Base-by-base conservation (phyloP, 148 eudicot genomes). In the Talinum fruticosum region DNA sequence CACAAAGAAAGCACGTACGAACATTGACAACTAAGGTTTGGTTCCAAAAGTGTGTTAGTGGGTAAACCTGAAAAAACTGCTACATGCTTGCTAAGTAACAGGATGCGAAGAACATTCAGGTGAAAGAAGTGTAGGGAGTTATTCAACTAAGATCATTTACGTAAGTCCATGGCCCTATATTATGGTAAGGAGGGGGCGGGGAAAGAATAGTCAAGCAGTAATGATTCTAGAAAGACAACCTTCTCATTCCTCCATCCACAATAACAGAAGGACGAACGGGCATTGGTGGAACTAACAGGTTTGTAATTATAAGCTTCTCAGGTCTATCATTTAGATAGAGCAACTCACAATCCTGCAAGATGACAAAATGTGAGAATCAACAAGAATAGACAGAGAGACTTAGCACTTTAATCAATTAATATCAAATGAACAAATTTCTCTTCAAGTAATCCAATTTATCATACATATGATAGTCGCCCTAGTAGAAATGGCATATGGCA, bases 201-300 rank as follows among this genome's bases (percentile, higher is more conserved):
- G 21, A 32, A 71, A 16, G 59, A 23, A 35, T 33, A 28, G 14
- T 24, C 8, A 18, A 41, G 16, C 14, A 37, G 67, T 41, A 71
- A 47, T 74, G 44, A 72, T 26, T 51, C 71, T 15, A 14, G 44
- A 81, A 59, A 74, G 72, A 64, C 36, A 16, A 93, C 99, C 99
- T 93, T 75, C 84, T 90, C 51, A 80, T 51, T 85, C 95, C 93
- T 85, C 97, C 95, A 49, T 90, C 99, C 64, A 90, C 95, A 82
- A 88, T 80, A 76, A 91, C 92, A 78, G 99, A 96, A 82, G 99
- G 99, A 23, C 99, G 99, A 75, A 96, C 81, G 82, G 97, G 77
- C 80, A 83, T 78, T 32, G 99, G 99, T n/a, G 99, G 99, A 82
- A 96, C 97, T 44, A 86, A 83, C 54, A 96, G 83, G 82, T 72